Percentiles rank a stretch among this genome's conserved stretches.
Evolutionary conservation across 2,329 filamentous ascomycete genomes (phyloP).

Genomic region (Stromatinia cepivora): DNA sequence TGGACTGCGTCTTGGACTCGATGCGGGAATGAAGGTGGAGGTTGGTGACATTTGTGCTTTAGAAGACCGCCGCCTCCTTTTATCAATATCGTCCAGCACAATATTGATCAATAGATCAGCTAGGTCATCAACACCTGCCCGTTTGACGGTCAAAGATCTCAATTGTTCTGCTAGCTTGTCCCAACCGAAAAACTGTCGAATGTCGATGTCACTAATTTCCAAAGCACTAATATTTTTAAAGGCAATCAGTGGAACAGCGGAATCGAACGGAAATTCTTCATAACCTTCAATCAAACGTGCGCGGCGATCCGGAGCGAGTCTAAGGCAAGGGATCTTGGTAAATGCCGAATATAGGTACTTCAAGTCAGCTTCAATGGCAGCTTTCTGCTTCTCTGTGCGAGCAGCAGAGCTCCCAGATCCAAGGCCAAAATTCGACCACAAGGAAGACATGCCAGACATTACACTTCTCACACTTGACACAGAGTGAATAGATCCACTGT

Average conservation of each 20-base stretch:
- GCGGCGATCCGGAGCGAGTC: constrained; percentile 88
- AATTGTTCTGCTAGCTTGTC: constrained; percentile 90
- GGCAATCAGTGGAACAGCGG: constrained; percentile 89
- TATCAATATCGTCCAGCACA: constrained; percentile 95
- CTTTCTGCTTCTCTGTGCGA: constrained; percentile 87
- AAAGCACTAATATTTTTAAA: constrained; percentile 97
- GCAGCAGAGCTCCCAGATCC: constrained; percentile 76
- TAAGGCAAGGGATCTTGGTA: constrained; percentile 93
- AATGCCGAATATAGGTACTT: constrained; percentile 98
- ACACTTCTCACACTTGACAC: constrained; percentile 96
- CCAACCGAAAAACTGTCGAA: constrained; percentile 96
- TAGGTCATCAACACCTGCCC: constrained; percentile 84
- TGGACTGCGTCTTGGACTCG: constrained; percentile 62
- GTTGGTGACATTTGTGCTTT: constrained; percentile 82
- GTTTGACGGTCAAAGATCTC: constrained; percentile 83
- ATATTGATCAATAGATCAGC: constrained; percentile 89
- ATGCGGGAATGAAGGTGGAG: constrained; percentile 61
- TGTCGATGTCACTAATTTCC: constrained; percentile 94
- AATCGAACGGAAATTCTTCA: constrained; percentile 98
- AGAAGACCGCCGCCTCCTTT: constrained; percentile 80
- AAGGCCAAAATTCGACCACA: constrained; percentile 88
- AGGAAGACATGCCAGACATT: constrained; percentile 91
- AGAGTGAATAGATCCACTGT: constrained; percentile 89
- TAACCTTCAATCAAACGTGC: constrained; percentile 88
- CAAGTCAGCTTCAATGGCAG: constrained; percentile 78